Base-by-base conservation (phyloP, 768 basidiomycete genomes). In the Amanita rimosa region DNA sequence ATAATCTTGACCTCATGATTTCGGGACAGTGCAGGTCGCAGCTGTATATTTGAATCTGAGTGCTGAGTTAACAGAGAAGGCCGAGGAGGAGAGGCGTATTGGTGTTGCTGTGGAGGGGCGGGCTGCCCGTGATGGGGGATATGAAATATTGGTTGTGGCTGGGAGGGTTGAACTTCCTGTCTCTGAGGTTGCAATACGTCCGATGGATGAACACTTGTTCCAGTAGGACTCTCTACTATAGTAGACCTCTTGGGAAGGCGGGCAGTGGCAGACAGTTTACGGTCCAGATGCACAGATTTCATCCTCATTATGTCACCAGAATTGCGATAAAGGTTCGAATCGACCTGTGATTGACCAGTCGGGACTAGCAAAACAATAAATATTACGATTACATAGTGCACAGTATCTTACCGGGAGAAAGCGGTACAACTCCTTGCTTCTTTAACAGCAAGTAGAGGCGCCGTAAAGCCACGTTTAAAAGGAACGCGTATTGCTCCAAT, bases 401-500 rank as follows among this genome's bases (percentile, higher is more conserved):
- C 19, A 26, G 19, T 3, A 26, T 10, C 39, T 22, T 34, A 90
- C 88, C 76, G 48, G 86, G 82, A 4, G 85, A 79, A 46, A 85
- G 66, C n/a, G 89, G 83, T 19, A 95, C 86, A 33, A 92, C 88
- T 9, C 93, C 93, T 57, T 88, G 81, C 66, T 87, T 86, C 71
- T 86, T 88, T 58, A 90, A 67, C 33, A 88, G 74, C 26, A 89
- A 75, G 65, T 93, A 98, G 46, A 99, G 70, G 58, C 95, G 77
- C 55, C 94, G 74, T 48, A 99, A 71, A 16, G 95, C 96, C 19
- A 98, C 96, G 60, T 97, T 97, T 46, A 99, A 71, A 49, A 99
- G 67, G 72, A 94, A 99, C 2, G 96, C 90, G 63, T 96, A 99
- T 62, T 99, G 96, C 69, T 99, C 96, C 54, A 99, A 67, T 49